phyloP scores from a whole-genome alignment of 2,329 filamentous ascomycete genomes.

The Nigrograna mackinnonii region DNA sequence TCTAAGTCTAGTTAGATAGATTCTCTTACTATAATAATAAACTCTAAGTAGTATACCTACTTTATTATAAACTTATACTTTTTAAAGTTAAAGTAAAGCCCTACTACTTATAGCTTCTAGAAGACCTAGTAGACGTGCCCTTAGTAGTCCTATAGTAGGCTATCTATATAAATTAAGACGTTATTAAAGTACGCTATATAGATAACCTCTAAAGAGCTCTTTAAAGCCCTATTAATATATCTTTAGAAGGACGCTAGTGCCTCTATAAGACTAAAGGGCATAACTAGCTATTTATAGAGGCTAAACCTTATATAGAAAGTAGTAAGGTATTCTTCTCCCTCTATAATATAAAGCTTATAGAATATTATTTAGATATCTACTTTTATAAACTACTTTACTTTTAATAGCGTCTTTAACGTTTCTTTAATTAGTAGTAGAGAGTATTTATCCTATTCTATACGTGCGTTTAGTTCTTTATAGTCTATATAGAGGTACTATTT shows the following conservation, averaged over 20 bases:
- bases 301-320: conserved; percentile 12
- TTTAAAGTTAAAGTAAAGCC: conserved; percentile 9
- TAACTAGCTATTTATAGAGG: neutral
- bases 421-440: conserved; percentile 4
- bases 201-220: conserved; percentile 9
- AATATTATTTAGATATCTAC: conserved; percentile 1
- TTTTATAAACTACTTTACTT: conserved; percentile 5
- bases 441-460: conserved; percentile 2
- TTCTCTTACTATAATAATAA: conserved; percentile 5
- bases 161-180: conserved; percentile 32
- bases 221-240: conserved; percentile 24
- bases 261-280: neutral
- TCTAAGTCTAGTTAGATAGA: conserved; percentile 4
- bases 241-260: conserved; percentile 23
- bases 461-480: conserved; percentile 3
- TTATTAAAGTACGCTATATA: conserved; percentile 31
- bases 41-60: conserved; percentile 15
- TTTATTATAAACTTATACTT: conserved; percentile 12
- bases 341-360: conserved; percentile 2
- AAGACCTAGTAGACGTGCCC: neutral
- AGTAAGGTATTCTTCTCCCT: neutral
- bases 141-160: neutral
- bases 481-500: conserved; percentile 5
- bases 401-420: conserved; percentile 1
- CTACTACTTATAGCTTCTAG: neutral